phyloP scores from a whole-genome alignment of 164 flowering plant genomes.

The Magnolia kwangsiensis region DNA sequence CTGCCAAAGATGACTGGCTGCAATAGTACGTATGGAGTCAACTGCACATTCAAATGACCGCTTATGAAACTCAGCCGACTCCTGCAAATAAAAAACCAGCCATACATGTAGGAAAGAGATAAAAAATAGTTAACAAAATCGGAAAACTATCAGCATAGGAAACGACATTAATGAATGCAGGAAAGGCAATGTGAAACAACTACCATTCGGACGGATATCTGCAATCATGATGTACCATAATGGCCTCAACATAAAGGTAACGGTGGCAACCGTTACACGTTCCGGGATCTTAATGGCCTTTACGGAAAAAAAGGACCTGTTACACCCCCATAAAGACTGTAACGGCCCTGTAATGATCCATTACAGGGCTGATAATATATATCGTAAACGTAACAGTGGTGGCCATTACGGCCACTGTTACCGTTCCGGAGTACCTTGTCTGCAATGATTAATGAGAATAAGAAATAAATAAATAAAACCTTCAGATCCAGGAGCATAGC shows the following conservation, averaged over 20 bases:
- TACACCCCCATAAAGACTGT: too few species aligned
- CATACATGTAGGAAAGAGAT: not conserved
- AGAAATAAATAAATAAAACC: constrained; percentile 33
- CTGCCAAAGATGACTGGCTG: constrained; percentile 99
- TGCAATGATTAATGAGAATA: not conserved
- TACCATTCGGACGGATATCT: not conserved
- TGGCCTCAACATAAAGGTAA: too few species aligned
- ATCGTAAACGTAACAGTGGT: too few species aligned
- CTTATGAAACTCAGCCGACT: constrained; percentile 90
- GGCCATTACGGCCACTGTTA: too few species aligned
- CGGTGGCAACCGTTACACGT: too few species aligned
- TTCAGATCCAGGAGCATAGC: constrained; percentile 76
- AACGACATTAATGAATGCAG: not conserved
- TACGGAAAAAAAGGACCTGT: too few species aligned
- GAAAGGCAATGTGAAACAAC: not conserved
- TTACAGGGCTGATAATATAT: too few species aligned
- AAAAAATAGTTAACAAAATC: constrained; percentile 1
- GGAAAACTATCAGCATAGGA: not conserved
- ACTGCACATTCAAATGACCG: constrained; percentile 85
- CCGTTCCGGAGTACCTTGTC: too few species aligned
- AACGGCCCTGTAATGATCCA: too few species aligned
- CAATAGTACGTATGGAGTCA: constrained; percentile 73
- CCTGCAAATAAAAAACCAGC: constrained; percentile 41
- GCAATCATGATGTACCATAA: too few species aligned
- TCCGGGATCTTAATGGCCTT: too few species aligned